phyloP scores from a whole-genome alignment of 1,284 basidiomycete species.

The Lentinula novae-zelandiae region DNA sequence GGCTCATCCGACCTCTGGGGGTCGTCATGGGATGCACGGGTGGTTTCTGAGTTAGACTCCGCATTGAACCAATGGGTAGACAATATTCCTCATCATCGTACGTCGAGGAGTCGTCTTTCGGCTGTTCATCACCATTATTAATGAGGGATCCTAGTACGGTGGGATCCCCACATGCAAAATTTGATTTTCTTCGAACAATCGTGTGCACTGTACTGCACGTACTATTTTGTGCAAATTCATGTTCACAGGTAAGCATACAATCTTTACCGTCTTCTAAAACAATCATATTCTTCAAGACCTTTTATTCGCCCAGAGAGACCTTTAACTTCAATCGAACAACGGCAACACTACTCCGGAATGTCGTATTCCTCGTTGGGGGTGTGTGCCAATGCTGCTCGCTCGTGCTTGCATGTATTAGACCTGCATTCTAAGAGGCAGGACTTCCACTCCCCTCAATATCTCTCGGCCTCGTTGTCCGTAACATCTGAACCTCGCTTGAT shows the following conservation, averaged over 20 bases:
- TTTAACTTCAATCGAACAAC: neutral
- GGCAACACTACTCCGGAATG: conserved; percentile 9
- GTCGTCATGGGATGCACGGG: conserved; percentile 9
- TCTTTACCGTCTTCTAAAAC: neutral
- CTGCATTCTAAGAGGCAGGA: neutral
- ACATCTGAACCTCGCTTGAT: neutral
- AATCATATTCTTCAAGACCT: conserved; percentile 18
- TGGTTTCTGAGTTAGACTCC: conserved; percentile 8
- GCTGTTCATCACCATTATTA: neutral
- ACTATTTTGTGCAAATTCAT: conserved; percentile 35
- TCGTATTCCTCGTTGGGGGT: conserved; percentile 44
- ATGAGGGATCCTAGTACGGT: conserved; percentile 27
- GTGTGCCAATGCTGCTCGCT: conserved; percentile 49
- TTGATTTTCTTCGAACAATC: conserved; percentile 41
- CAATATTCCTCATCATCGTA: conserved; percentile 12
- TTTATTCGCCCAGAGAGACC: conserved; percentile 17
- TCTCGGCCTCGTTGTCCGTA: neutral
- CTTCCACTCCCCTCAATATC: neutral
- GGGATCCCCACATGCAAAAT: conserved; percentile 42
- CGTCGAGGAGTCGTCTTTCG: neutral
- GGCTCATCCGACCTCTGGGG: neutral
- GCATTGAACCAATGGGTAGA: conserved; percentile 14
- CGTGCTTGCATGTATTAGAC: conserved; percentile 42
- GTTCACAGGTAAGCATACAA: conserved; percentile 33
- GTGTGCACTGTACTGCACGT: conserved; percentile 39